These are phyloP conservation scores for Xylaria polymorpha DNA, from an alignment of 2,329 filamentous ascomycete genomes.

Conservation along the genomic window DNA sequence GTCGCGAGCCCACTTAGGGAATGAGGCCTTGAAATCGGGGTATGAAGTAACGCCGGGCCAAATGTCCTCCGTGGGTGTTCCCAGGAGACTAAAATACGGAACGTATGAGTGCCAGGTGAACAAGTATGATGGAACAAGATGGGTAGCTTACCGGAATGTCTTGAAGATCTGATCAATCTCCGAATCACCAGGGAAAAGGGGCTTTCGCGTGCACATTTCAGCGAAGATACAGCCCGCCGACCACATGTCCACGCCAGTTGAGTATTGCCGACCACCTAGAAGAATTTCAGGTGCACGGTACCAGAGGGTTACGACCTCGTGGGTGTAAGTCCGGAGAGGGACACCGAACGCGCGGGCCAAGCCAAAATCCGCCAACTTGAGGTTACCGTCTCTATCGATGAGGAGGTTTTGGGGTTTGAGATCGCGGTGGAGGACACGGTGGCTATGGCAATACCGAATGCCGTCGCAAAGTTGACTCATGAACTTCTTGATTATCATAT, in stretches of 20 bases:
- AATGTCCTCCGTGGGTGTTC: slow-evolving; percentile 81
- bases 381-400: slow-evolving; percentile 86
- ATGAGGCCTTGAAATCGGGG: slow-evolving; percentile 91
- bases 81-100: slow-evolving; percentile 68
- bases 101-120: slow-evolving; percentile 17
- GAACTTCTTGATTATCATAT: slow-evolving; percentile 90
- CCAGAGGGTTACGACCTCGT: slow-evolving; percentile 95
- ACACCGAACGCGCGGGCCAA: slow-evolving; percentile 91
- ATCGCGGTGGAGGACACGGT: slow-evolving; percentile 87
- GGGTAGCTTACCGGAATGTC: slow-evolving; percentile 78
- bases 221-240: slow-evolving; percentile 94
- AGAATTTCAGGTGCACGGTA: slow-evolving; percentile 92
- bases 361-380: slow-evolving; percentile 92
- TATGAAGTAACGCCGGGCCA: slow-evolving; percentile 97
- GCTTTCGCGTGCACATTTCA: slow-evolving; percentile 95
- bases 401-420: slow-evolving; percentile 91
- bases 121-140: neutral
- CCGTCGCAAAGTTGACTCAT: slow-evolving; percentile 89
- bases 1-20: slow-evolving; percentile 89
- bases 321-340: slow-evolving; percentile 89
- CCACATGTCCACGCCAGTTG: slow-evolving; percentile 96
- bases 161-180: slow-evolving; percentile 97
- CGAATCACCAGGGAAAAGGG: slow-evolving; percentile 90
- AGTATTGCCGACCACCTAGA: slow-evolving; percentile 90
- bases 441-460: slow-evolving; percentile 88